Evolutionary conservation across 202 grass and related monocot species (phyloP).

Genomic region (Panicum virgatum): DNA sequence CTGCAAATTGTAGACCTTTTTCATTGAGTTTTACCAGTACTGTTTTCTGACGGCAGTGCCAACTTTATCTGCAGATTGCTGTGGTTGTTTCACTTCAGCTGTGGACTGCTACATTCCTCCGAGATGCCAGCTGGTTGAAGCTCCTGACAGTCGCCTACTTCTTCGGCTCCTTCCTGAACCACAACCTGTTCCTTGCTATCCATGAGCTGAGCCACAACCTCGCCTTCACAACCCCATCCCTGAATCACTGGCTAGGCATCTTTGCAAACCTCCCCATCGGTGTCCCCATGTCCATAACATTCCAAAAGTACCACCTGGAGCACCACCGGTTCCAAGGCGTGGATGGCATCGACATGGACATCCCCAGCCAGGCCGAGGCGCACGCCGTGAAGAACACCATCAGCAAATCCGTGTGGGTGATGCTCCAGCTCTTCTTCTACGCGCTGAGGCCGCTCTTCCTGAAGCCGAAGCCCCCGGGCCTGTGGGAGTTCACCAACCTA

Average conservation of each 20-base stretch:
- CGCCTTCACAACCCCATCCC: constrained; percentile 73
- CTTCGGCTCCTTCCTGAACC: constrained; percentile 96
- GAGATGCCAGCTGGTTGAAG: constrained; percentile 74
- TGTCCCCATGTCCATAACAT: constrained; percentile 92
- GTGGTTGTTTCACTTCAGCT: constrained; percentile 75
- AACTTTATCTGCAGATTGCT: constrained; percentile 63
- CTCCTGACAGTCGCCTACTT: constrained; percentile 77
- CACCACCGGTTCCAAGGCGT: constrained; percentile 95
- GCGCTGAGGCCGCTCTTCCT: constrained; percentile 78
- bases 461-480: constrained; percentile 79
- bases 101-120: constrained; percentile 66
- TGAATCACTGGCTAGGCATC: constrained; percentile 91
- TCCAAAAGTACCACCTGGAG: constrained; percentile 96
- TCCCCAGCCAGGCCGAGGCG: constrained; percentile 66
- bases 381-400: constrained; percentile 49
- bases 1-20: background rate
- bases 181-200: constrained; percentile 96
- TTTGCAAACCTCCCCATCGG: constrained; percentile 95
- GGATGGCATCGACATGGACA: constrained; percentile 91
- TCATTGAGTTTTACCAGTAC: background rate
- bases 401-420: constrained; percentile 80
- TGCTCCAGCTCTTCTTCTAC: constrained; percentile 91
- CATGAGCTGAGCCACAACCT: constrained; percentile 99
- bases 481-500: constrained; percentile 92
- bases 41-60: constrained; percentile 10